Percentiles rank a stretch among this genome's conserved stretches.
Evolutionary conservation across 441 rosid genomes (phyloP).

Genomic region (Pelargonium citronellum): DNA sequence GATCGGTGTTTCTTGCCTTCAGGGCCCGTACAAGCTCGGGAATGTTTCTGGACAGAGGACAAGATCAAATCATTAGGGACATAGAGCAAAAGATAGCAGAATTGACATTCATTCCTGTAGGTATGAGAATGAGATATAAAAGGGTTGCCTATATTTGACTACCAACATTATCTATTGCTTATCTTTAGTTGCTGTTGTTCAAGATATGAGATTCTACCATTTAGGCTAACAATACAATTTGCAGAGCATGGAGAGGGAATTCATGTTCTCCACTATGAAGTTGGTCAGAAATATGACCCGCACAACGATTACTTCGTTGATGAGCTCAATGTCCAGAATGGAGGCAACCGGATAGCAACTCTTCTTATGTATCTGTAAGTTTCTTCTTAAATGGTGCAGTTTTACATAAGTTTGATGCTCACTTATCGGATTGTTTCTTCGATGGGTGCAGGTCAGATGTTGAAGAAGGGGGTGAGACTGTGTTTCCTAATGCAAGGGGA

Average conservation of each 20-base stretch:
- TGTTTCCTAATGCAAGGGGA: conserved; percentile 72
- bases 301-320: conserved; percentile 86
- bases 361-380: conserved; percentile 93
- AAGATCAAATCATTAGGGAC: not conserved
- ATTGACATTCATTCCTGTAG: conserved; percentile 31
- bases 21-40: not conserved
- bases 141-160: too few species aligned
- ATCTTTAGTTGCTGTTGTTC: not conserved
- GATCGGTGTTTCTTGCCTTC: too few species aligned
- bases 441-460: conserved; percentile 71
- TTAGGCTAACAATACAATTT: conserved; percentile 20
- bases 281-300: conserved; percentile 80
- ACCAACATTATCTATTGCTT: not conserved
- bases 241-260: conserved; percentile 93
- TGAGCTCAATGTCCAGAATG: conserved; percentile 67
- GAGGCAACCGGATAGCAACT: conserved; percentile 92
- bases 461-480: conserved; percentile 98
- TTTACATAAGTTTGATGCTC: not conserved
- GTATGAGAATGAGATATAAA: conserved; percentile 26
- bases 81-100: conserved; percentile 4
- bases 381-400: not conserved
- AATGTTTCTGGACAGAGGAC: conserved; percentile 1
- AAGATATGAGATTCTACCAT: not conserved
- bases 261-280: conserved; percentile 87
- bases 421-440: conserved; percentile 5